Base-by-base conservation (phyloP, 352 stramenopile species). In the Phytophthora europaea region DNA sequence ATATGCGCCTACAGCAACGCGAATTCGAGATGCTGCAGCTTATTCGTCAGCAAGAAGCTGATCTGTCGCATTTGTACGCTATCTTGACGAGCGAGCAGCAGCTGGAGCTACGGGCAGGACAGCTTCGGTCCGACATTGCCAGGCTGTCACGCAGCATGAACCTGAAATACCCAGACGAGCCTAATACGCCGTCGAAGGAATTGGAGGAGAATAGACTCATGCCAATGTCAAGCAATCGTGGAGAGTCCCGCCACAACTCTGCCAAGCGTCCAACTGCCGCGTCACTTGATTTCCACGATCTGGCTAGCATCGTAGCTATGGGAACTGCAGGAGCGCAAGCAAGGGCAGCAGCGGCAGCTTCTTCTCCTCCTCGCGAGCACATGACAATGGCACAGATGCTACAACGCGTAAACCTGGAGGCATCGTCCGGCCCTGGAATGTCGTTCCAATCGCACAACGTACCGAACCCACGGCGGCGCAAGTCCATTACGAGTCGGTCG, bases 1-100 rank as follows among this genome's bases (percentile, higher is more conserved):
- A 96, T 68, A 96, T 96, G 89, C 85, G 89, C 1, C 61, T 96
- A 40, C 89, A 96, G 65, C 89, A 96, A 72, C 89, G 89, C 33
- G 89, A 96, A 60, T 93, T 91, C 22, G 89, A 96, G 45, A 94
- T 96, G 85, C 75, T 94, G 20, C 75, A 87, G 65, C 62, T 96
- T 20, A 94, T 96, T 67, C 85, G 88, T 6, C 87, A 94, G 65
- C 89, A 96, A 66, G 89, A 96, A 63, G 80, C 83, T 0, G 80
- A 96, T 62, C 73, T 96, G 4, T 92, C 87, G 15, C 78, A 83
- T 34, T 61, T 94, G 12, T 89, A 90, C 36, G 83, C 84, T 4
- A 72, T 90, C 10, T 48, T 96, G 20, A 84, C 72, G 2, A 80
- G 72, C 8, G 83, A 94, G 1, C 89, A 96, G 54, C 79, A 86